These are phyloP conservation scores for Houttuynia cordata DNA, from an alignment of 164 flowering plant species.

Conservation along the genomic window DNA sequence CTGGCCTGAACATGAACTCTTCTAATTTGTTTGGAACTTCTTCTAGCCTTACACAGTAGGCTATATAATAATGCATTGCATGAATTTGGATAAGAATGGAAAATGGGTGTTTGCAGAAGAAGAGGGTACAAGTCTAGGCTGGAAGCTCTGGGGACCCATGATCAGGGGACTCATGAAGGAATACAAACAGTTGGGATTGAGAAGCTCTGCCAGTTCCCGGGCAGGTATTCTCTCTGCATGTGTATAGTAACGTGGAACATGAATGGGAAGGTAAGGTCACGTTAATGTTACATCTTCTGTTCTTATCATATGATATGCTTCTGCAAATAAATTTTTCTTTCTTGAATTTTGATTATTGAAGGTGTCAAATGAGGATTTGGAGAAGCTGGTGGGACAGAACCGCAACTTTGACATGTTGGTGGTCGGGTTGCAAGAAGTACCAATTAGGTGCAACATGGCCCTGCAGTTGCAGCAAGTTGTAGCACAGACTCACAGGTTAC, in stretches of 20 bases:
- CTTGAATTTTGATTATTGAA: slow-evolving; percentile 4
- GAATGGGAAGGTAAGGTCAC: slow-evolving; percentile 51
- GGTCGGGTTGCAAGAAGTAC: slow-evolving; percentile 69
- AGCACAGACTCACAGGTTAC: slow-evolving; percentile 39
- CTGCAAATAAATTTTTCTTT: too few species aligned
- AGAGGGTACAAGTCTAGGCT: slow-evolving; percentile 14
- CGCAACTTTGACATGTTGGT: slow-evolving; percentile 48
- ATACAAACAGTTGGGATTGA: slow-evolving; percentile 32
- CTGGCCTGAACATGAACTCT: too few species aligned
- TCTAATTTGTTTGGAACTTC: too few species aligned
- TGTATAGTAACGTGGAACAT: slow-evolving; percentile 76
- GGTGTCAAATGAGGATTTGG: slow-evolving; percentile 38
- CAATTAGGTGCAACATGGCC: slow-evolving; percentile 31
- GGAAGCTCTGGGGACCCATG: slow-evolving; percentile 5
- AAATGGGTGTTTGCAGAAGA: slow-evolving; percentile 9
- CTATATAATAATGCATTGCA: too few species aligned
- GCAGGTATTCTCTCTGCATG: slow-evolving; percentile 34
- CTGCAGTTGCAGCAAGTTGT: slow-evolving; percentile 26
- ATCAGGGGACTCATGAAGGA: slow-evolving; percentile 28
- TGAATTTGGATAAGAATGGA: too few species aligned
- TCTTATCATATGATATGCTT: too few species aligned
- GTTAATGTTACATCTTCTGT: too few species aligned
- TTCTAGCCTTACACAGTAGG: too few species aligned
- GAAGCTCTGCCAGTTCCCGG: slow-evolving; percentile 20
- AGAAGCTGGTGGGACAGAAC: slow-evolving; percentile 30